These are phyloP conservation scores for Hordeum marinum DNA, from an alignment of 176 grass and related monocot genomes.

Conservation along the genomic window DNA sequence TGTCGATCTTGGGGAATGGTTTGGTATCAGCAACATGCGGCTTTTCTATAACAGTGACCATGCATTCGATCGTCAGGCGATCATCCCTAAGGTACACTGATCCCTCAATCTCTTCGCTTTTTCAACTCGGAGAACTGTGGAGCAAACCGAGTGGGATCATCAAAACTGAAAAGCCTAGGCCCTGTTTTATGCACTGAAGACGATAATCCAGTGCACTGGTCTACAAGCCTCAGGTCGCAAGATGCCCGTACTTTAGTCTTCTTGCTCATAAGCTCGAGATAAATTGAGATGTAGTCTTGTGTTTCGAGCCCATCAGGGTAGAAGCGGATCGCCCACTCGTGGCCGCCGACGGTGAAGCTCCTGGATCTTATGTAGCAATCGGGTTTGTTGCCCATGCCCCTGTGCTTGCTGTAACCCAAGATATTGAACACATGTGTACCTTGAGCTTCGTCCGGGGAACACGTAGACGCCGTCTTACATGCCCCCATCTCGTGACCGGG, in stretches of 20 bases:
- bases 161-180: neutral
- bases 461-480: neutral
- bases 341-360: neutral
- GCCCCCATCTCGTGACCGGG: neutral
- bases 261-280: neutral
- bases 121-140: neutral
- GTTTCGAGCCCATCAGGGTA: neutral
- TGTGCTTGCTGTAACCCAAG: neutral
- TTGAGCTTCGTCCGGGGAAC: neutral
- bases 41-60: neutral
- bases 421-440: neutral
- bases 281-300: neutral
- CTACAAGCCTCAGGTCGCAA: neutral
- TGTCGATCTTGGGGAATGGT: neutral
- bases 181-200: neutral
- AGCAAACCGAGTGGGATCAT: neutral
- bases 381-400: neutral
- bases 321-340: neutral
- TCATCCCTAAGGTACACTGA: neutral
- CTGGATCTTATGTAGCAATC: neutral
- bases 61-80: neutral
- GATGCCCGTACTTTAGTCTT: neutral
- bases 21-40: neutral
- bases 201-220: neutral
- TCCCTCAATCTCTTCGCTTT: neutral